Evolutionary conservation across 2,329 filamentous ascomycete genomes (phyloP).

Genomic region (Passalora sequoiae): DNA sequence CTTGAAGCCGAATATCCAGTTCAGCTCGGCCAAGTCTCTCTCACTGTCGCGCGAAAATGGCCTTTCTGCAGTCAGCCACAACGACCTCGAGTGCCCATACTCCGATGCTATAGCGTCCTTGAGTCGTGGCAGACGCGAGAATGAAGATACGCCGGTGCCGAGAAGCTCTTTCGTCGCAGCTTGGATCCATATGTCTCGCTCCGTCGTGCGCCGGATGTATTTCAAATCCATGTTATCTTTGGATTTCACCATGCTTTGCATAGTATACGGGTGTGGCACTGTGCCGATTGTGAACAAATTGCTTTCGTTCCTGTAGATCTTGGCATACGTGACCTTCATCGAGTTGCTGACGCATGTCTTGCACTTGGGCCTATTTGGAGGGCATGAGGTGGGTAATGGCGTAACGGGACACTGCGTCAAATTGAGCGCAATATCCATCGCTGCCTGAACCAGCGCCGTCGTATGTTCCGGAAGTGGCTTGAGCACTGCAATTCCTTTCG

Average conservation of each 20-base stretch:
- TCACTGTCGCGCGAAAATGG: conserved; percentile 37
- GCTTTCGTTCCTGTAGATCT: conserved; percentile 66
- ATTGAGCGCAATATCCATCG: conserved; percentile 66
- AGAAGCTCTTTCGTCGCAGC: conserved; percentile 66
- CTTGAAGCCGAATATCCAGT: conserved; percentile 85
- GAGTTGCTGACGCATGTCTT: conserved; percentile 64
- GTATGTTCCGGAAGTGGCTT: conserved; percentile 75
- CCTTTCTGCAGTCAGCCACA: conserved; percentile 77
- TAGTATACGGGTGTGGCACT: conserved; percentile 87
- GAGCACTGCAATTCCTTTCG: conserved; percentile 70
- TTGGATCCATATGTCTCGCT: conserved; percentile 73
- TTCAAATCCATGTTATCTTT: conserved; percentile 35
- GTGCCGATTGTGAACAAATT: conserved; percentile 75
- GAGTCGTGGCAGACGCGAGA: conserved; percentile 64
- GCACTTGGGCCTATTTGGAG: conserved; percentile 73
- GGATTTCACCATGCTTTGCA: conserved; percentile 60
- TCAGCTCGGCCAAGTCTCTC: conserved; percentile 56
- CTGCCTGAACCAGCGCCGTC: conserved; percentile 64
- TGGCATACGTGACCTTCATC: conserved; percentile 62
- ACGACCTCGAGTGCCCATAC: conserved; percentile 56
- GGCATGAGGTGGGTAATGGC: conserved; percentile 71
- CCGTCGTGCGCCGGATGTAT: conserved; percentile 53
- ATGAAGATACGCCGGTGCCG: conserved; percentile 57
- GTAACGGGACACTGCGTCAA: conserved; percentile 70
- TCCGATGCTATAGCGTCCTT: conserved; percentile 76